A percentile compares a stretch with the other conserved stretches of the same genome.
phyloP scores from a whole-genome alignment of 179 eudicot genomes.

The Nepenthes alata region DNA sequence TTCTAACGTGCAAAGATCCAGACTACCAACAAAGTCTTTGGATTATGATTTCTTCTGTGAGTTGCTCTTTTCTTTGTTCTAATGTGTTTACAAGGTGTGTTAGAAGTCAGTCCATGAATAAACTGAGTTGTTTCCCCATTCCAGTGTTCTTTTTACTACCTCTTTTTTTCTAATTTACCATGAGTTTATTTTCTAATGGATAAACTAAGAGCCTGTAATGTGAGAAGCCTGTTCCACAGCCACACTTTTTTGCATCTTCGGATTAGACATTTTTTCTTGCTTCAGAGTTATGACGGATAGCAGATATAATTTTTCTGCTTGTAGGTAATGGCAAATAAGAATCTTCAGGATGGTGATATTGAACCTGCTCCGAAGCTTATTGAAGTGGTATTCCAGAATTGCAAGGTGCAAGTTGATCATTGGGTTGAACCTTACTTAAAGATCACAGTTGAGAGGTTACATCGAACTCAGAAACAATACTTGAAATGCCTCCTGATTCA shows the following conservation, averaged over 20 bases:
- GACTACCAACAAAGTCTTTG: constrained; percentile 97
- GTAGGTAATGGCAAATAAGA: constrained; percentile 81
- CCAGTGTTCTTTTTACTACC: too few relatives aligned
- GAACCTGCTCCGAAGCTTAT: constrained; percentile 98
- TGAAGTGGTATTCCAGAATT: constrained; percentile 83
- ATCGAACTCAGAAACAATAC: constrained; percentile 55
- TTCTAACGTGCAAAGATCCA: constrained; percentile 83
- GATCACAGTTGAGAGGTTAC: constrained; percentile 71
- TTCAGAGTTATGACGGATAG: not conserved
- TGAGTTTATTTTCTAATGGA: too few relatives aligned
- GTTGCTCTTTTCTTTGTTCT: constrained; percentile 11
- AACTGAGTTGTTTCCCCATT: not conserved
- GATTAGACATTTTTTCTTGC: not conserved
- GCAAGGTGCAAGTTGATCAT: constrained; percentile 92
- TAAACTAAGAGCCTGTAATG: too few relatives aligned
- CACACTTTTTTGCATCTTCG: too few relatives aligned
- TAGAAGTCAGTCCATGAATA: not conserved
- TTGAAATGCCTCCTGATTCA: constrained; percentile 70
- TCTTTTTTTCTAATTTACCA: too few relatives aligned
- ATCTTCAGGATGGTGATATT: constrained; percentile 85
- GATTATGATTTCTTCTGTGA: constrained; percentile 82
- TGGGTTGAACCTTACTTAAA: constrained; percentile 92
- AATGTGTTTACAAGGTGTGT: too few relatives aligned
- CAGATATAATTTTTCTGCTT: constrained; percentile 1
- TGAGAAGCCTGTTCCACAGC: too few relatives aligned